These are phyloP conservation scores for Yamagishiella unicocca DNA, from an alignment of 139 green algal genomes.

Conservation along the genomic window DNA sequence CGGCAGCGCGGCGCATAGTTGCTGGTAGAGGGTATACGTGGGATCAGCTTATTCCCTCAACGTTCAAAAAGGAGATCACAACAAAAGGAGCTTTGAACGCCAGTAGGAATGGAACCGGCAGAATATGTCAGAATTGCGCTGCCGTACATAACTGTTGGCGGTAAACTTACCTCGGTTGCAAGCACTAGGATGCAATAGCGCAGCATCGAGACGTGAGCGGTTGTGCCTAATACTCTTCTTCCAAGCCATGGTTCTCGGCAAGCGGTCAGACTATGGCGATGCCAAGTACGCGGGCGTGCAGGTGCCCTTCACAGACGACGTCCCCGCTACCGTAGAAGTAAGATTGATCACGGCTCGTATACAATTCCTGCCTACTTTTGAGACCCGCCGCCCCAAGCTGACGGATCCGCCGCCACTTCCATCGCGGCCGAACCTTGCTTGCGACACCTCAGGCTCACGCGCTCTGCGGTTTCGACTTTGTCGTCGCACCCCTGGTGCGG, in stretches of 20 bases:
- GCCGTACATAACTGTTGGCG: too few species aligned
- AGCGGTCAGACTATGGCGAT: constrained; percentile 89
- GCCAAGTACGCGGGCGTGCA: constrained; percentile 88
- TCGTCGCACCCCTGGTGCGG: constrained; percentile 83
- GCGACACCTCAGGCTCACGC: constrained; percentile 23
- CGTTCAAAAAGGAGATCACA: too few species aligned
- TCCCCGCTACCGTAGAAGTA: constrained; percentile 77
- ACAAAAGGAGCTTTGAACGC: too few species aligned
- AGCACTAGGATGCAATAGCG: neutral
- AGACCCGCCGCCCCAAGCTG: neutral
- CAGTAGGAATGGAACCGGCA: too few species aligned
- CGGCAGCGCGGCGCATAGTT: neutral
- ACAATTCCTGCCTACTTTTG: too few species aligned
- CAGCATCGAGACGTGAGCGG: too few species aligned
- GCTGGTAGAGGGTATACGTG: too few species aligned
- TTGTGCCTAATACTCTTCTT: too few species aligned
- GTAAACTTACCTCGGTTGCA: too few species aligned
- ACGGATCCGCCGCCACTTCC: constrained; percentile 8
- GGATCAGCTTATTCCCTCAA: too few species aligned
- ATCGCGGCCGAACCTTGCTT: neutral
- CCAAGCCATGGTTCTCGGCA: constrained; percentile 91
- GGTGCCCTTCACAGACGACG: constrained; percentile 69
- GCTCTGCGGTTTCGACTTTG: constrained; percentile 93
- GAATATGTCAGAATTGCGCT: too few species aligned
- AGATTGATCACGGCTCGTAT: too few species aligned